Conservation (phyloP, 495 filamentous ascomycete species). For the Copromyces sp. region DNA sequence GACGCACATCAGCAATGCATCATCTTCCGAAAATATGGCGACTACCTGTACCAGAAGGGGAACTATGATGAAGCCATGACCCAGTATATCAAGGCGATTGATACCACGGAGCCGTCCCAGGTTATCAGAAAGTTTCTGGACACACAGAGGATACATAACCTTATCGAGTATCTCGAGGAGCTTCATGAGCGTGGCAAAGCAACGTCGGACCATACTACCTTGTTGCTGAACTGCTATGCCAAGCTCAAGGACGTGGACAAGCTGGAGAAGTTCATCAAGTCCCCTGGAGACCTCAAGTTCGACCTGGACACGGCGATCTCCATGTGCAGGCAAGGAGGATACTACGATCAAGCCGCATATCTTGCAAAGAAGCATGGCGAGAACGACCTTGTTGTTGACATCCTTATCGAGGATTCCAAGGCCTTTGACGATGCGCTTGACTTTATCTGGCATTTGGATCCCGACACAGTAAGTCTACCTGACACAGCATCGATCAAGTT, state of each 20-base stretch:
- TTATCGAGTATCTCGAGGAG: slow-evolving; percentile 96
- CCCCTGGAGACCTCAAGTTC: slow-evolving; percentile 88
- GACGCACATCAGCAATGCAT: slow-evolving; percentile 73
- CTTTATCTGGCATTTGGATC: slow-evolving; percentile 81
- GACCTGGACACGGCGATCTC: slow-evolving; percentile 94
- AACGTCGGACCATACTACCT: slow-evolving; percentile 90
- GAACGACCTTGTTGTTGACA: slow-evolving; percentile 87
- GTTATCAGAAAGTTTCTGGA: slow-evolving; percentile 94
- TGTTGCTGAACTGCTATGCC: slow-evolving; percentile 93
- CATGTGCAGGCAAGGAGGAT: slow-evolving; percentile 98
- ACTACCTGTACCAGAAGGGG: slow-evolving; percentile 88
- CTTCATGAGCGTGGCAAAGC: slow-evolving; percentile 89
- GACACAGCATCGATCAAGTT: background rate
- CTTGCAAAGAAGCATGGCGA: slow-evolving; percentile 90
- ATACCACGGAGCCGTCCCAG: slow-evolving; percentile 88
- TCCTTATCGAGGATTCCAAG: slow-evolving; percentile 89
- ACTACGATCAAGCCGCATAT: slow-evolving; percentile 92
- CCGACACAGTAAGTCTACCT: slow-evolving; percentile 54
- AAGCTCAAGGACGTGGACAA: slow-evolving; percentile 95
- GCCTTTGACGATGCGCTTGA: slow-evolving; percentile 77
- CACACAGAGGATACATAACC: slow-evolving; percentile 90
- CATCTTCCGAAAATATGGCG: slow-evolving; percentile 89
- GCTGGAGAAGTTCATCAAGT: slow-evolving; percentile 91
- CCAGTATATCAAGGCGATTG: slow-evolving; percentile 92
- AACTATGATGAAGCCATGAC: slow-evolving; percentile 98